Evolutionary conservation across 2,329 filamentous ascomycete species (phyloP), one percentile per base, ranked within the genome.

Genomic region (Fusarium sterilihyphosum): DNA sequence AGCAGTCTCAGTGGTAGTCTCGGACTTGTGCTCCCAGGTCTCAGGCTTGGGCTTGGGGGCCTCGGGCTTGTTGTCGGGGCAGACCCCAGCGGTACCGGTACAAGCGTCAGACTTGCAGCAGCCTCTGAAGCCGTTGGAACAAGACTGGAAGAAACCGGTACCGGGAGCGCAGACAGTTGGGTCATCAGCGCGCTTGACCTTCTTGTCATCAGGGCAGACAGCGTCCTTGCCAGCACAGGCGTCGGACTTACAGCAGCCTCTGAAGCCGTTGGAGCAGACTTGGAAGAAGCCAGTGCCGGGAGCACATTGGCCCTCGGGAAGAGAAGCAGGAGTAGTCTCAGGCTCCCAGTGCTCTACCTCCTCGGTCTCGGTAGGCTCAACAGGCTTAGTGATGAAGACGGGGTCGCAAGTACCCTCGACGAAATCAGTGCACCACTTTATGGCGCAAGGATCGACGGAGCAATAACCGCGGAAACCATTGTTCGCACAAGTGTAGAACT

Each of bases 401-500:
- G 59, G 71, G 11, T 73, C 67, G 31, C 71, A 73, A 37, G 71
- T 73, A 37, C 61, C 56, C 26, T 47, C 41, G 8, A 37, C 53
- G 22, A 57, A 74, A 29, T 74, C 71, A 29, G 67, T 33, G 20
- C 71, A 74, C 71, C 71, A 74, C 22, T 71, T 26, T 20, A 46
- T 37, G 5, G 59, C 63, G 24, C 71, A 74, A 22, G 71, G 67
- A 40, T 74, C 71, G 7, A 41, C 41, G 11, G 47, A 61, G 52
- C 71, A 74, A 31, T 61, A 68, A 5, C 71, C 71, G 5, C 71
- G 71, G 60, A 74, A 74, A 13, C 60, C 60, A 49, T 74, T 74
- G 56, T 44, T 49, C 2, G 29, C 59, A 12, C 71, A 74, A 49
- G 68, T 69, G 20, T 69, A 73, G 59, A 65, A 74, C 38, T 50